Base-by-base conservation (phyloP, 352 stramenopile species). In the Phytophthora fragariaefolia region DNA sequence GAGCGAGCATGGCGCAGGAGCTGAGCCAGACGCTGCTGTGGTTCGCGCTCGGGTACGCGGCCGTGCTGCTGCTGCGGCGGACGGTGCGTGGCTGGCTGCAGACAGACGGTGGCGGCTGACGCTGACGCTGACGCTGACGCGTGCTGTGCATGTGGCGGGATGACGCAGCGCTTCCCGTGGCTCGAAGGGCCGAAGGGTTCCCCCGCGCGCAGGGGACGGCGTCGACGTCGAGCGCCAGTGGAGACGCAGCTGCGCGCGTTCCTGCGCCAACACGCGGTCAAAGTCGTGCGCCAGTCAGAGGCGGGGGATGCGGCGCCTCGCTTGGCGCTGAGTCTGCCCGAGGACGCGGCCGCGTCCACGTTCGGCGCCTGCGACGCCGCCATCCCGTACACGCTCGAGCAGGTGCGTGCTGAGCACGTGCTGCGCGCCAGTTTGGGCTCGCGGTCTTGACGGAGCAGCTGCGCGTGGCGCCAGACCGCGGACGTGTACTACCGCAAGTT, bases 401-500 rank as follows among this genome's bases (percentile, higher is more conserved):
- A 92, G 83, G 83, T 89, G 45, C 4, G 20, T 56, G 6, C 43
- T n/a, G 20, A 24, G 18, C 1, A 24, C 17, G 38, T 23, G n/a
- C 7, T 6, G n/a, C n/a, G n/a, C n/a, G 13, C 18, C 38, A 46
- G n/a, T 46, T 3, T 20, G n/a, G 15, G n/a, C 9, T 34, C 9
- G 28, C 28, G 9, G 28, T 18, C 23, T 8, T 46, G n/a, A 6
- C 23, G 38, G 6, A 13, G 38, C n/a, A 24, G 23, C 15, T 30
- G n/a, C n/a, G n/a, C n/a, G n/a, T 52, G 22, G 26, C 47, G 34
- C 17, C 26, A 92, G 82, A 85, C 80, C 30, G 73, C 75, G 9
- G 67, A 92, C 26, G 69, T 92, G 45, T 91, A 90, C 55, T 95
- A 92, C 50, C 83, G 87, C 42, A 91, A 90, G 43, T 95, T 92